Percentiles rank a stretch among this genome's conserved stretches.
Evolutionary conservation across 179 eudicot species (phyloP).

Genomic region (Sideroxylon spinosum): DNA sequence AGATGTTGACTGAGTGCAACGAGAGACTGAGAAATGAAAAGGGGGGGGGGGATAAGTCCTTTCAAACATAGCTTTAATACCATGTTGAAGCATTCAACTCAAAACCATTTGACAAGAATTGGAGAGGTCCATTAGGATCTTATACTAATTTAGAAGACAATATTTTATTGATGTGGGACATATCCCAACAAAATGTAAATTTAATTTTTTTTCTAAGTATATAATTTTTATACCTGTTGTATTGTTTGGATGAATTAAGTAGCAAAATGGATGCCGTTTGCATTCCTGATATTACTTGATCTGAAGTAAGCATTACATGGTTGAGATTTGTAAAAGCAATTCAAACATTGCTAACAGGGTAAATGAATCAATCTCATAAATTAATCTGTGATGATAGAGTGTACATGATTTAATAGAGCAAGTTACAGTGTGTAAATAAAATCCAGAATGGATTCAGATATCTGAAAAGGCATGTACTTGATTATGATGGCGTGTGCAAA

Average conservation of each 20-base stretch:
- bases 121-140: too few species aligned
- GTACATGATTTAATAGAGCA: background rate
- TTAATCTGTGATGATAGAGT: slow-evolving; percentile 1
- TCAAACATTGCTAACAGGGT: background rate
- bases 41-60: too few species aligned
- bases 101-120: too few species aligned
- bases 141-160: too few species aligned
- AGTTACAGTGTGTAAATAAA: background rate
- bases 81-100: too few species aligned
- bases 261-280: background rate
- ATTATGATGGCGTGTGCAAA: too few species aligned
- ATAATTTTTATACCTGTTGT: background rate
- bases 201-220: background rate
- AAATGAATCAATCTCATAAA: background rate
- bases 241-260: slow-evolving; percentile 1
- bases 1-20: too few species aligned
- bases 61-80: too few species aligned
- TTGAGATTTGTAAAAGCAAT: background rate
- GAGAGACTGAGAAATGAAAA: too few species aligned
- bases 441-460: background rate
- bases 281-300: background rate
- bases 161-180: too few species aligned
- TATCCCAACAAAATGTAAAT: too few species aligned
- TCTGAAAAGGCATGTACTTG: background rate
- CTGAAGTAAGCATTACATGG: background rate